A percentile compares a stretch with the other conserved stretches of the same genome.
Conservation (phyloP, 2,329 filamentous ascomycete species). For the Penicillium sp. region DNA sequence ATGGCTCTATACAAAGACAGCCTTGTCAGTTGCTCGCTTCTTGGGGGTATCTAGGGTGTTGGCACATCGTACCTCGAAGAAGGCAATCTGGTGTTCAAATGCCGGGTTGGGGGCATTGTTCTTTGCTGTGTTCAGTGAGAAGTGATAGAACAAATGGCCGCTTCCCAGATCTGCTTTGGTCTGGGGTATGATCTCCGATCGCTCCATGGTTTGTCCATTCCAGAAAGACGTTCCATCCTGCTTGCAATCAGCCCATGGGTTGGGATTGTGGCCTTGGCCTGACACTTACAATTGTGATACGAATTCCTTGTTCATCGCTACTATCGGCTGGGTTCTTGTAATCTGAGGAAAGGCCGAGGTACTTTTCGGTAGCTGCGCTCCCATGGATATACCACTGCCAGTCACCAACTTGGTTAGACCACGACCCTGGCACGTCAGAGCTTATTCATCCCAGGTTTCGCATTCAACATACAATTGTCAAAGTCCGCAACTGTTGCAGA, state of each 20-base stretch:
- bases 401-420: conserved; percentile 66
- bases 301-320: conserved; percentile 63
- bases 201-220: conserved; percentile 72
- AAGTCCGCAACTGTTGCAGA: conserved; percentile 24
- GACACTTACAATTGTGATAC: conserved; percentile 60
- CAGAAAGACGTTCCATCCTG: conserved; percentile 56
- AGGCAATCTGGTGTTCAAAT: conserved; percentile 67
- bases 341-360: conserved; percentile 61
- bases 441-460: too few relatives aligned
- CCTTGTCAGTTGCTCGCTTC: background rate
- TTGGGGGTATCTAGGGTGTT: too few relatives aligned
- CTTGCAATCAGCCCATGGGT: background rate
- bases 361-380: conserved; percentile 49
- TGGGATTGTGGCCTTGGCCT: conserved; percentile 38
- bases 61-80: conserved; percentile 44
- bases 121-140: conserved; percentile 62
- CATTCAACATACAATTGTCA: conserved; percentile 22
- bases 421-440: conserved; percentile 52
- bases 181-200: conserved; percentile 73
- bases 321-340: conserved; percentile 68
- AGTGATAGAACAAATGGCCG: conserved; percentile 73
- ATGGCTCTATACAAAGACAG: conserved; percentile 59
- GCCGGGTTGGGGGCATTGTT: conserved; percentile 62
- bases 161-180: conserved; percentile 64
- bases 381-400: conserved; percentile 81